Conservation (phyloP, 805 yeast genomes). For the Candida orba region DNA sequence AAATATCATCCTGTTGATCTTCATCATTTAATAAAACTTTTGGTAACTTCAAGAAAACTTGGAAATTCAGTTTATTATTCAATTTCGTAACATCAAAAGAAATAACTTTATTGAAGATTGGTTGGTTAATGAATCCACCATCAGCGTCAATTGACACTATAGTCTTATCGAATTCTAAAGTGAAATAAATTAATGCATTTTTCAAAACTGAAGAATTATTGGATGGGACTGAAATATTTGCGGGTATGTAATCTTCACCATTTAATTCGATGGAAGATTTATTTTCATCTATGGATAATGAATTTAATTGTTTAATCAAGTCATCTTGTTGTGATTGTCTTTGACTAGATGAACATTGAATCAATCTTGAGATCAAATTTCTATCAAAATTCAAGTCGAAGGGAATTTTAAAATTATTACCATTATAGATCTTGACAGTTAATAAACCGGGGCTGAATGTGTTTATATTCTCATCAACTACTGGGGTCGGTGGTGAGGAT, state of each 20-base stretch:
- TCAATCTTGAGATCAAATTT: conserved; percentile 55
- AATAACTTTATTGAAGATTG: conserved; percentile 84
- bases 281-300: conserved; percentile 24
- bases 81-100: conserved; percentile 80
- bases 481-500: not conserved
- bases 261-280: not conserved
- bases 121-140: conserved; percentile 69
- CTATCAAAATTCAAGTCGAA: conserved; percentile 59
- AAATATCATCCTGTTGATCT: conserved; percentile 40
- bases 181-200: conserved; percentile 71
- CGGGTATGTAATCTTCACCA: conserved; percentile 34
- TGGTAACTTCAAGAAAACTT: conserved; percentile 75
- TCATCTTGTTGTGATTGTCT: conserved; percentile 13
- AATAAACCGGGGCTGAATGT: conserved; percentile 58
- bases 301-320: conserved; percentile 14
- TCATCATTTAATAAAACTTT: conserved; percentile 35
- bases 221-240: conserved; percentile 51
- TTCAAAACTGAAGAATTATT: conserved; percentile 29
- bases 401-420: conserved; percentile 63
- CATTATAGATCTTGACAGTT: conserved; percentile 69
- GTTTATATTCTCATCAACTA: conserved; percentile 2
- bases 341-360: conserved; percentile 42
- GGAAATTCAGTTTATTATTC: conserved; percentile 57
- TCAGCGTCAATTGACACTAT: conserved; percentile 84
- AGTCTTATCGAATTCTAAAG: conserved; percentile 91